phyloP scores from a whole-genome alignment of 306 rosid genomes.

The Heteromeles arbutifolia region DNA sequence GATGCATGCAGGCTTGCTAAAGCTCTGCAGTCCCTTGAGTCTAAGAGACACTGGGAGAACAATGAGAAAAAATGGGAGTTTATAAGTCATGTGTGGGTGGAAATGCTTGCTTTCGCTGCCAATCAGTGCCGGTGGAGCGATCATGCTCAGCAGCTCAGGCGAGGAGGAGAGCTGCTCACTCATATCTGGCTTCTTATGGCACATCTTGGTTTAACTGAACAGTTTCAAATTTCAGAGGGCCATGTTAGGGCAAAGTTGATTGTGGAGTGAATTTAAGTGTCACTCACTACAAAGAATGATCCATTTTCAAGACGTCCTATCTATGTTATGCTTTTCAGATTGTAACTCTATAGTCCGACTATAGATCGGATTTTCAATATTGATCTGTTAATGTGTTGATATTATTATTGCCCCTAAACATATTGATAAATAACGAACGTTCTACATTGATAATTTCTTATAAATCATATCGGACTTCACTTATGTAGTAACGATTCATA shows the following conservation, averaged over 20 bases:
- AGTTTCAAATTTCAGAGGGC: not conserved
- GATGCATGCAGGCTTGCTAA: not conserved
- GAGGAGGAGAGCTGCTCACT: constrained; percentile 17
- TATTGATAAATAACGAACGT: no score
- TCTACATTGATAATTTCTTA: no score
- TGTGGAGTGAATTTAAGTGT: not conserved
- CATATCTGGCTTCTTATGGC: constrained; percentile 35
- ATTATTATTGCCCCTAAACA: no score
- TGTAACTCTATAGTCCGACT: no score
- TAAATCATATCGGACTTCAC: no score
- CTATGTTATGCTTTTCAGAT: no score
- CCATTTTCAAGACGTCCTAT: no score
- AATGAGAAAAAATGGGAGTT: not conserved
- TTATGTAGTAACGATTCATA: no score
- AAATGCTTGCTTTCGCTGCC: not conserved
- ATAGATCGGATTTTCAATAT: no score
- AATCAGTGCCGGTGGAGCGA: constrained; percentile 2
- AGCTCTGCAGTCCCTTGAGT: not conserved
- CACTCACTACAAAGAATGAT: no score
- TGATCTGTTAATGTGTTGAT: no score
- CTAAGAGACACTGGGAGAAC: not conserved
- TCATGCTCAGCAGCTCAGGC: constrained; percentile 6
- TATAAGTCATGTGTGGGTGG: constrained; percentile 14
- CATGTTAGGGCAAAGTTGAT: not conserved
- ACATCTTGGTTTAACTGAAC: constrained; percentile 22